Evolutionary conservation across 1,139 yeast genomes (phyloP).

Genomic region (Blastobotrys persicus): DNA sequence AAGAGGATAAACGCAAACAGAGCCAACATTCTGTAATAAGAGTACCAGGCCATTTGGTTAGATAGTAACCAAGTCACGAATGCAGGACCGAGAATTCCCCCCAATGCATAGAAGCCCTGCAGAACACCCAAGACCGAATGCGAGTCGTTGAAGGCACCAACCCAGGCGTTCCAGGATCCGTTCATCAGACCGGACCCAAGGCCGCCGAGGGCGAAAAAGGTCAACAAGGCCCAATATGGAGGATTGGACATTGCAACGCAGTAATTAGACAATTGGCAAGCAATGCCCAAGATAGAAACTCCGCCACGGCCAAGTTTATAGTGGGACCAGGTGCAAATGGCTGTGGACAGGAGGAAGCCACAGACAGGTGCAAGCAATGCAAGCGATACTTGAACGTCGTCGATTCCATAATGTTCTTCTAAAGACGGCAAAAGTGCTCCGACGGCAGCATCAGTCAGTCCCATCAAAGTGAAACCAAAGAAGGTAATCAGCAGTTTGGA

Average conservation of each 20-base stretch:
- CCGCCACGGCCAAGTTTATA: constrained; percentile 43
- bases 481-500: constrained; percentile 28
- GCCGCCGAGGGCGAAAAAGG: constrained; percentile 57
- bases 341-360: constrained; percentile 40
- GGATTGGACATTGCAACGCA: constrained; percentile 42
- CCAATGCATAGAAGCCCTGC: constrained; percentile 61
- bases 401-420: constrained; percentile 34
- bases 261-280: constrained; percentile 40
- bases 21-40: constrained; percentile 48
- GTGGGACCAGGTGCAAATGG: constrained; percentile 37
- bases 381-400: constrained; percentile 24
- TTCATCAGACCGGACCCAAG: constrained; percentile 53
- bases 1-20: constrained; percentile 13
- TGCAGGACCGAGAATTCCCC: constrained; percentile 59
- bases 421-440: constrained; percentile 49
- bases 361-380: constrained; percentile 27
- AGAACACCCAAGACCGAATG: constrained; percentile 50
- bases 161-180: constrained; percentile 55
- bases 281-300: constrained; percentile 41
- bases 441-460: constrained; percentile 48
- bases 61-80: constrained; percentile 51
- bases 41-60: constrained; percentile 50
- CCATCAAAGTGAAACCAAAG: constrained; percentile 30
- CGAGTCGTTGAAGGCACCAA: constrained; percentile 49
- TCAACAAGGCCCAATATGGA: constrained; percentile 41